Conservation (phyloP, 2,329 filamentous ascomycete species). For the Coniella vitis region DNA sequence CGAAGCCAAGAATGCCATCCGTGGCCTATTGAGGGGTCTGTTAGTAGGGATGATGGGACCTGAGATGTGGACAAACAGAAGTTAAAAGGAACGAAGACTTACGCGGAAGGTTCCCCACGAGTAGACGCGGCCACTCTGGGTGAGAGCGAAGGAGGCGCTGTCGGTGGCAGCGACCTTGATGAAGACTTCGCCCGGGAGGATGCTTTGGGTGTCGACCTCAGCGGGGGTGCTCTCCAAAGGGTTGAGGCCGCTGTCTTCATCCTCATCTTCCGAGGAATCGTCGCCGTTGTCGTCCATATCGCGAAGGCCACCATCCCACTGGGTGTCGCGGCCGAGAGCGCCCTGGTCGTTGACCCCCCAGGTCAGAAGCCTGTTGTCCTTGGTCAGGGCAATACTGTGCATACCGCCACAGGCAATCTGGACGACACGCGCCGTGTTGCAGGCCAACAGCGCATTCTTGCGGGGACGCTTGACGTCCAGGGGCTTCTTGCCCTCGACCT, state of each 20-base stretch:
- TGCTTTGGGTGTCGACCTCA: conserved; percentile 42
- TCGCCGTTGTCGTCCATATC: conserved; percentile 42
- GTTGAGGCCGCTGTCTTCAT: conserved; percentile 45
- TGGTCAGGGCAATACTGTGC: conserved; percentile 71
- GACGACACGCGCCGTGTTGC: conserved; percentile 58
- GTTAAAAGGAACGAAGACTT: conserved; percentile 11
- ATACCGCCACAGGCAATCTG: conserved; percentile 74
- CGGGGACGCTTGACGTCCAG: conserved; percentile 72
- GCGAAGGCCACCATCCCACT: conserved; percentile 50
- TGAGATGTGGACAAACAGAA: no score
- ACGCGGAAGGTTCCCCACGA: conserved; percentile 78
- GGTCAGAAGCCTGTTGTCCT: conserved; percentile 73
- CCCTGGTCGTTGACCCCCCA: conserved; percentile 88
- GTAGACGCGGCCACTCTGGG: conserved; percentile 67
- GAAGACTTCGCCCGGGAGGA: conserved; percentile 26
- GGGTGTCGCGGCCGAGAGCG: conserved; percentile 68
- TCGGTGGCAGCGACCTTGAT: conserved; percentile 66
- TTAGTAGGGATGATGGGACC: conserved; percentile 9
- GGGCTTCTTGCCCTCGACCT: conserved; percentile 49
- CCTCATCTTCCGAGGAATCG: conserved; percentile 29
- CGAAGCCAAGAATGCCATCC: conserved; percentile 42
- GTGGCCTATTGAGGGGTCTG: conserved; percentile 24
- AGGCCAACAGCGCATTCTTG: conserved; percentile 53
- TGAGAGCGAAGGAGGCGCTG: conserved; percentile 69
- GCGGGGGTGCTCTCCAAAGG: conserved; percentile 55